Evolutionary conservation across 2,329 filamentous ascomycete genomes (phyloP).

Genomic region (Xylariaceae sp.): DNA sequence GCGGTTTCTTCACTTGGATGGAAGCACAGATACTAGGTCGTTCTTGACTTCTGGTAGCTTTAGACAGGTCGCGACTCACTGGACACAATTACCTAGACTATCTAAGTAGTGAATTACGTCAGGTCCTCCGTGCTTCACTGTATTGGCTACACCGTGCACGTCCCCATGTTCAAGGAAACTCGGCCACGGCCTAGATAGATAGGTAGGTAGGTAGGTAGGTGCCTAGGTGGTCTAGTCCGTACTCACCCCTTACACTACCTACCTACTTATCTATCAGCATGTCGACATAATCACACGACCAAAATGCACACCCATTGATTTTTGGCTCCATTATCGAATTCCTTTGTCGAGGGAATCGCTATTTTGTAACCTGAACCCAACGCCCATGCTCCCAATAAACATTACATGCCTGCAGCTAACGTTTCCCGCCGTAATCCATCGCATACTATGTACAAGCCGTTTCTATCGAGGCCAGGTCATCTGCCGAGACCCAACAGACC

Average conservation of each 20-base stretch:
- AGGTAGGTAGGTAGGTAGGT: background rate
- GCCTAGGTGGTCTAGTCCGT: background rate
- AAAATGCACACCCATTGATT: background rate
- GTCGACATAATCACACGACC: background rate
- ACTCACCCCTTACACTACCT: background rate
- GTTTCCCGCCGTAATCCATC: background rate
- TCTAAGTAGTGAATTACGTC: too few species aligned
- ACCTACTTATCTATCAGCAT: background rate
- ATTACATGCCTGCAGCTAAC: background rate
- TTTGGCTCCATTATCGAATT: too few species aligned
- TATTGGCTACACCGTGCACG: background rate
- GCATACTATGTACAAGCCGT: background rate
- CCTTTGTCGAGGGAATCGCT: too few species aligned
- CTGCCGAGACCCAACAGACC: background rate
- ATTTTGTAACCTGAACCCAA: background rate
- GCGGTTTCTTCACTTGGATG: background rate
- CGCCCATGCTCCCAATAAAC: slow-evolving; percentile 1
- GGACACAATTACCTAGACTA: too few species aligned
- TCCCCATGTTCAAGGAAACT: background rate
- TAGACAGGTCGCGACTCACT: too few species aligned
- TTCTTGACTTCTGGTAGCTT: too few species aligned
- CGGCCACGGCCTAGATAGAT: background rate
- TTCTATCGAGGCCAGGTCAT: background rate
- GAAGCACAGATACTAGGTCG: too few species aligned
- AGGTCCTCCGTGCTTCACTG: too few species aligned